Conservation (phyloP, 495 filamentous ascomycete species). For the Pseudomonodictys pantanalensis region DNA sequence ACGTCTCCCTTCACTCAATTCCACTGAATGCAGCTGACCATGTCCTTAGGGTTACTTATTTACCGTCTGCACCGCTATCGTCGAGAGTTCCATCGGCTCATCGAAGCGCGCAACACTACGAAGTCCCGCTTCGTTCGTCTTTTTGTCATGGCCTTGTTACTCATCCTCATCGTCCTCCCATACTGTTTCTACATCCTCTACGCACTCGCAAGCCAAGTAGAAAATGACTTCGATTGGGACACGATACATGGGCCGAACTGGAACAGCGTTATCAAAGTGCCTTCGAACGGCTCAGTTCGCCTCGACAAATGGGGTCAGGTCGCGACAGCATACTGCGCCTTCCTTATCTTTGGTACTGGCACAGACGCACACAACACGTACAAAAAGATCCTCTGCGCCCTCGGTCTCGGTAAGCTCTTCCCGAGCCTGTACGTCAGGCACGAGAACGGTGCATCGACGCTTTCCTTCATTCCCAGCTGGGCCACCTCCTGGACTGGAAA, state of each 20-base stretch:
- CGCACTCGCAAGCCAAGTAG: constrained; percentile 48
- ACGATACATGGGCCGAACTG: constrained; percentile 56
- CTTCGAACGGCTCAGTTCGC: constrained; percentile 52
- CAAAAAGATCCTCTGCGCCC: constrained; percentile 49
- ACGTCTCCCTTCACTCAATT: constrained; percentile 40
- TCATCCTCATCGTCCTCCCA: constrained; percentile 67
- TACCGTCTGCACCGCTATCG: constrained; percentile 67
- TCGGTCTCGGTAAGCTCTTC: constrained; percentile 53
- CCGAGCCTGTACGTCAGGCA: constrained; percentile 35
- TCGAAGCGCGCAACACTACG: constrained; percentile 57
- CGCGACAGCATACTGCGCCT: constrained; percentile 57
- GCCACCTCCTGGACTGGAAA: constrained; percentile 7
- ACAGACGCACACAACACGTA: constrained; percentile 75
- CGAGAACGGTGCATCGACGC: not conserved
- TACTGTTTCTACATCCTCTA: constrained; percentile 60
- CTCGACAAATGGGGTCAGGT: constrained; percentile 69
- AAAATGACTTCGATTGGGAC: constrained; percentile 54
- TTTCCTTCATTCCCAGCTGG: constrained; percentile 2
- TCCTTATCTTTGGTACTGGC: constrained; percentile 79
- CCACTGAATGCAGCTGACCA: constrained; percentile 11
- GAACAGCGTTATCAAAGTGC: constrained; percentile 60
- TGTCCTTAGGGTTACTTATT: constrained; percentile 55
- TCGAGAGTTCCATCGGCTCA: constrained; percentile 55
- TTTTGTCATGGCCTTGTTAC: constrained; percentile 66
- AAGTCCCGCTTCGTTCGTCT: constrained; percentile 75